Base-by-base conservation (phyloP, 257 asterid genomes). In the Scutellaria barbata region DNA sequence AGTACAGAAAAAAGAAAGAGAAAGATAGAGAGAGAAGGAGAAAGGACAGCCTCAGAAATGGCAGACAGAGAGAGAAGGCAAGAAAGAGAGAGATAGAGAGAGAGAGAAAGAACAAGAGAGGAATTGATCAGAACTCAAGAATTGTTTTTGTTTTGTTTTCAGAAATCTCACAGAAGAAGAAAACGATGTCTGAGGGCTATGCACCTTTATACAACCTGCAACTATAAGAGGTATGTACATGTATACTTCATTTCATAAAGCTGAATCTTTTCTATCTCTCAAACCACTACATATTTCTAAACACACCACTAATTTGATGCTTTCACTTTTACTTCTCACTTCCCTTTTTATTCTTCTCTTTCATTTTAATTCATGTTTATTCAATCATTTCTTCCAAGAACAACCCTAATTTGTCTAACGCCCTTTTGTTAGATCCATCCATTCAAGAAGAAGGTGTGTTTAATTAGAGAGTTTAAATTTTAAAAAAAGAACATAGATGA, bases 181-280 rank as follows among this genome's bases (percentile, higher is more conserved):
- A 87, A 92, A 87, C 84, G 97, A 90, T 92, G 86, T 82, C 79
- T 82, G 88, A 87, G 80, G 63, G 69, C 71, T 78, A 75, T 84
- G 87, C 72, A 71, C 69, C 46, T 85, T 83, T 85, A 81, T 82
- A 74, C 84, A 71, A 57, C 82, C 93, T 86, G 93, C 93, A 85
- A 82, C 83, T 82, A 84, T 85, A 82, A 63, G 48, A 73, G 71
- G 77, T 63, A 73, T 63, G 66, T 53, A 25, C 64, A 72, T 72
- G 48, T 63, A 2, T 63, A 72, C 71, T 73, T 68, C 20, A 63
- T 37, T 50, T 73, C 30, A 73, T 74, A 65, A 74, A 74, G 68
- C 52, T 53, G 41, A 22, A 55, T 63, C 72, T 63, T 43, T 64
- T 63, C 12, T 58, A 7, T 68, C 39, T 60, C 46, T 69, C 55